These are phyloP conservation scores for Neonectria punicea DNA, from an alignment of 2,329 filamentous ascomycete genomes.

Conservation along the genomic window DNA sequence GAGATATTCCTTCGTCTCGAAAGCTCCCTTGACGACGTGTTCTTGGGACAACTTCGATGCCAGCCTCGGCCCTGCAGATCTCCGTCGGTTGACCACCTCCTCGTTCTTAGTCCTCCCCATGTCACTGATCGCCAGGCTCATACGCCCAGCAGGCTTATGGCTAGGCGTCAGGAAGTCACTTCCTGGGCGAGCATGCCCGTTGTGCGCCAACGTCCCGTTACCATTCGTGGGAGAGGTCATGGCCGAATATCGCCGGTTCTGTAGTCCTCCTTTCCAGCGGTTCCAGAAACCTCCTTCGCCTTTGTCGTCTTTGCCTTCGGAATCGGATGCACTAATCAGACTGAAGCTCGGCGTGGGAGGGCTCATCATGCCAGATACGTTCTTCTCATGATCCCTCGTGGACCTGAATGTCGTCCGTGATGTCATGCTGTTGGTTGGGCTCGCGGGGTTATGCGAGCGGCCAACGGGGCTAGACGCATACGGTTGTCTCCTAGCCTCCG, in stretches of 20 bases:
- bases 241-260: conserved; percentile 47
- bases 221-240: conserved; percentile 37
- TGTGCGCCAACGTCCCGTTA: conserved; percentile 22
- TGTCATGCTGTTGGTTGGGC: conserved; percentile 51
- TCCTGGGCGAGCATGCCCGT: conserved; percentile 50
- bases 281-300: conserved; percentile 66
- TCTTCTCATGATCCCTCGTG: conserved; percentile 40
- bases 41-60: conserved; percentile 35
- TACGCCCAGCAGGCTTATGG: conserved; percentile 45
- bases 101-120: conserved; percentile 39
- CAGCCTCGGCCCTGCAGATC: conserved; percentile 43
- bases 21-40: conserved; percentile 32
- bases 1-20: conserved; percentile 31
- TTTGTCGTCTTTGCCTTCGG: conserved; percentile 54
- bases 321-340: conserved; percentile 50
- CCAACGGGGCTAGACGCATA: conserved; percentile 48
- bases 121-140: conserved; percentile 46
- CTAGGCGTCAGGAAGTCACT: conserved; percentile 46
- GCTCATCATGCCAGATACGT: conserved; percentile 41
- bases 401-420: conserved; percentile 41
- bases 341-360: conserved; percentile 68
- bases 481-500: conserved; percentile 58
- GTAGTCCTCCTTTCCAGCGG: conserved; percentile 60
- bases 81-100: conserved; percentile 43
- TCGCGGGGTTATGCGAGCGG: conserved; percentile 44